phyloP scores from a whole-genome alignment of 257 asterid species.

The Solanum sitiens region DNA sequence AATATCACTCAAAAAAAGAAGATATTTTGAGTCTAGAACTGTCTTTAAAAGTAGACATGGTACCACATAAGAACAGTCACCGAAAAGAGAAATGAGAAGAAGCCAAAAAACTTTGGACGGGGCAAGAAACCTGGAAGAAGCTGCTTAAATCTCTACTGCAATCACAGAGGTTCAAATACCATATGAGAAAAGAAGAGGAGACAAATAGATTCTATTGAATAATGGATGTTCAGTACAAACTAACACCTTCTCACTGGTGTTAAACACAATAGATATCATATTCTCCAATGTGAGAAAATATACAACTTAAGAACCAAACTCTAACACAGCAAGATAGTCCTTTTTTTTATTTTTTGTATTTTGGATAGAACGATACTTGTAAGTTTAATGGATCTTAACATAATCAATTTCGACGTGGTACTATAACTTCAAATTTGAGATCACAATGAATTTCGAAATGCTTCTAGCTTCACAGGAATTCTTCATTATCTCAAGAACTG shows the following conservation, averaged over 20 bases:
- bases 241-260: not conserved
- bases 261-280: not conserved
- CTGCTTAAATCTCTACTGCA: not conserved
- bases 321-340: not conserved
- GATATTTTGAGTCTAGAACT: not conserved
- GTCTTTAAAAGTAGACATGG: not conserved
- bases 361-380: not conserved
- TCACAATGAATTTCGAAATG: not conserved
- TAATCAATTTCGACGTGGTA: not conserved
- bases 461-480: not conserved
- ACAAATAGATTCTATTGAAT: not conserved
- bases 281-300: not conserved
- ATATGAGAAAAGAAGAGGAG: not conserved
- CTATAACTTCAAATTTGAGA: not conserved
- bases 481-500: not conserved
- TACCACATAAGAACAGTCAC: not conserved
- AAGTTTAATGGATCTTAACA: not conserved
- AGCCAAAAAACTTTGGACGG: not conserved
- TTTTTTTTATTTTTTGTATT: not conserved
- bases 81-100: not conserved
- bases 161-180: not conserved
- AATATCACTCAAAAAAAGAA: not conserved
- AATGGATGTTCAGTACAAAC: not conserved
- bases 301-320: not conserved
- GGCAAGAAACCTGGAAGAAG: not conserved